Percentiles rank a stretch among this genome's conserved stretches.
These are phyloP conservation scores for Ajuga reptans DNA, from an alignment of 305 asterid genomes.

Conservation along the genomic window DNA sequence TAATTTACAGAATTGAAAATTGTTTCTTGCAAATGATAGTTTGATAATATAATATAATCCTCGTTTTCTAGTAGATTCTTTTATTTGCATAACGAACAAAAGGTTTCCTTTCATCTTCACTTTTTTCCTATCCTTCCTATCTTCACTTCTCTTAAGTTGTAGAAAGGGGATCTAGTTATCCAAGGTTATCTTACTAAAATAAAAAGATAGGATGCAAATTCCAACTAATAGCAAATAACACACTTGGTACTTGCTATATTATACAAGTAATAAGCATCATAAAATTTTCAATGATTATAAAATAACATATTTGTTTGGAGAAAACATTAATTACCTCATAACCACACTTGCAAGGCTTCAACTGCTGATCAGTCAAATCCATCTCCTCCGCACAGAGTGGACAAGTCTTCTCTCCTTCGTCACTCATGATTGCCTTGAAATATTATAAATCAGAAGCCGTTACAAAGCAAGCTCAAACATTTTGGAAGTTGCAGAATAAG, in stretches of 20 bases:
- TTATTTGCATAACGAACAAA: not conserved
- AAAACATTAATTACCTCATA: constrained; percentile 53
- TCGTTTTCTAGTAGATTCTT: not conserved
- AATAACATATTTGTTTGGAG: not conserved
- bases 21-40: not conserved
- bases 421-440: constrained; percentile 67
- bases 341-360: constrained; percentile 98
- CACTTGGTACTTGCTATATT: not conserved
- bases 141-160: not conserved
- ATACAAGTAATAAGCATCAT: not conserved
- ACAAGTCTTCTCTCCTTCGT: constrained; percentile 86
- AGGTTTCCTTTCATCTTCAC: not conserved
- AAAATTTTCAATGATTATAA: not conserved
- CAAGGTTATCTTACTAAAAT: not conserved
- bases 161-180: not conserved
- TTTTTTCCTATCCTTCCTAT: not conserved
- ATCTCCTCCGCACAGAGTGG: constrained; percentile 98
- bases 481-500: not conserved
- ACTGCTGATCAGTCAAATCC: constrained; percentile 97
- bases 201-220: not conserved
- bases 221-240: not conserved
- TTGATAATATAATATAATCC: not conserved
- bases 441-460: not conserved
- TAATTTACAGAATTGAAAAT: not conserved
- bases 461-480: not conserved